Evolutionary conservation across 1,284 basidiomycete genomes (phyloP).

Genomic region (Apiotrichum montevideense): DNA sequence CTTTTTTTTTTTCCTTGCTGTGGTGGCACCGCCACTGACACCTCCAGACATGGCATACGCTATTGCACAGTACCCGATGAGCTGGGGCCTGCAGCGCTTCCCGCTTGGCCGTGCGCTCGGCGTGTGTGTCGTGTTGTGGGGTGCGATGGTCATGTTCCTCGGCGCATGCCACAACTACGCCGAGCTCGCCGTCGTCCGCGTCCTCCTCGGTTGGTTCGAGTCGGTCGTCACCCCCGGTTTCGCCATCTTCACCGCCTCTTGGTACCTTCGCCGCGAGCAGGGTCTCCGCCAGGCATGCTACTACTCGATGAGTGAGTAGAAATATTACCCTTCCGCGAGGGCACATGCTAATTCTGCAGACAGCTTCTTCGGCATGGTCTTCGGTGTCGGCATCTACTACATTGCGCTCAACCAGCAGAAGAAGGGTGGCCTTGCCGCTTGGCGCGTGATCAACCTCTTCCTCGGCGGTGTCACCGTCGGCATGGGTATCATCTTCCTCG

Average conservation of each 20-base stretch:
- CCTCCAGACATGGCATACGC: constrained; percentile 14
- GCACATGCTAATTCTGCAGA: neutral
- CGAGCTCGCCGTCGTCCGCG: constrained; percentile 7
- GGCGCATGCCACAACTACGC: constrained; percentile 10
- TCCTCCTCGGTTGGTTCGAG: constrained; percentile 22
- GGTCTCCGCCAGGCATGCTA: constrained; percentile 17
- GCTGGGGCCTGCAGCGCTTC: constrained; percentile 14
- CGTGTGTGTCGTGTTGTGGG: constrained; percentile 11
- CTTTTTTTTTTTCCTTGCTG: no score
- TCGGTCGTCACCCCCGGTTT: constrained; percentile 24
- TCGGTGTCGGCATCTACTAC: constrained; percentile 12
- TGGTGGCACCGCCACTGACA: no score
- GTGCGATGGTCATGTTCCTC: constrained; percentile 3
- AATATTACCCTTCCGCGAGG: no score
- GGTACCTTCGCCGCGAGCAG: constrained; percentile 16
- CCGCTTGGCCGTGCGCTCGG: constrained; percentile 16
- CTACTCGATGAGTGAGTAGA: constrained; percentile 17
- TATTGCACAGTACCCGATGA: constrained; percentile 16
- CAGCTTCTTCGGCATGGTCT: neutral
- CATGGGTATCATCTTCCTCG: constrained; percentile 11
- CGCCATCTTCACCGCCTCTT: constrained; percentile 18
- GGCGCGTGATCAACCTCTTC: constrained; percentile 27
- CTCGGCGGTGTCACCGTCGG: constrained; percentile 20
- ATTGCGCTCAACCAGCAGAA: constrained; percentile 14
- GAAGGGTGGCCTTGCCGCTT: constrained; percentile 16